Conservation (phyloP, 495 filamentous ascomycete species). For the Bombardia bombarda region DNA sequence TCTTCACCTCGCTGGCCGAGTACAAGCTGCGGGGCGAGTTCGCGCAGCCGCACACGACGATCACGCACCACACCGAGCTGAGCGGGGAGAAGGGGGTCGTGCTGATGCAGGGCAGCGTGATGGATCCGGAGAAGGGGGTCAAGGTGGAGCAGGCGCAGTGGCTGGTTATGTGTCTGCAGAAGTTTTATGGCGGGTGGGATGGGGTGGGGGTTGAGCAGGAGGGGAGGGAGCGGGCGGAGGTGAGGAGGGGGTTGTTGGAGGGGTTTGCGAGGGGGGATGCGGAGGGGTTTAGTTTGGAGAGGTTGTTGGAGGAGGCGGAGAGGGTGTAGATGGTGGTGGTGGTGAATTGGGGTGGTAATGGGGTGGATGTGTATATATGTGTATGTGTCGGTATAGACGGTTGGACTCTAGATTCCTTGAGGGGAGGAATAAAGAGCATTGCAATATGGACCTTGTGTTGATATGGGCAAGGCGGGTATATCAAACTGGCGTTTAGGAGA, state of each 20-base stretch:
- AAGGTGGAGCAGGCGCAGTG: slow-evolving; percentile 72
- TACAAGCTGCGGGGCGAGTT: slow-evolving; percentile 87
- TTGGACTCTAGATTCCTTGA: no score
- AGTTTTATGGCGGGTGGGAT: slow-evolving; percentile 63
- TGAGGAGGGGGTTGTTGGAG: slow-evolving; percentile 61
- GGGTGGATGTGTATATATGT: not conserved
- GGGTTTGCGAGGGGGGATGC: slow-evolving; percentile 73
- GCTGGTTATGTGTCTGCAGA: slow-evolving; percentile 90
- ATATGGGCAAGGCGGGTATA: no score
- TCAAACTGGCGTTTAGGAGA: no score
- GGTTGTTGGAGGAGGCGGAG: slow-evolving; percentile 79
- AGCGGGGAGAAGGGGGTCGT: slow-evolving; percentile 65
- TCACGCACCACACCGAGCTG: slow-evolving; percentile 83
- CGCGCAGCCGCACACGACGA: slow-evolving; percentile 82
- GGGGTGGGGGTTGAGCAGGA: slow-evolving; percentile 38
- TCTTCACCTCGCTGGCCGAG: slow-evolving; percentile 88
- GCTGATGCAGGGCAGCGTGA: slow-evolving; percentile 72
- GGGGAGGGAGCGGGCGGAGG: slow-evolving; percentile 24
- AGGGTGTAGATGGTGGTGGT: slow-evolving; percentile 38
- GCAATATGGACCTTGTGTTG: no score
- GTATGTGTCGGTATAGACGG: no score
- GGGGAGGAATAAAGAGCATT: no score
- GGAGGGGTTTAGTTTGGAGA: slow-evolving; percentile 74
- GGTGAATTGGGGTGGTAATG: not conserved
- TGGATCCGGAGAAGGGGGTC: slow-evolving; percentile 69